Evolutionary conservation across 129 eudicot species (phyloP).

Genomic region (Pittosporum tobira): DNA sequence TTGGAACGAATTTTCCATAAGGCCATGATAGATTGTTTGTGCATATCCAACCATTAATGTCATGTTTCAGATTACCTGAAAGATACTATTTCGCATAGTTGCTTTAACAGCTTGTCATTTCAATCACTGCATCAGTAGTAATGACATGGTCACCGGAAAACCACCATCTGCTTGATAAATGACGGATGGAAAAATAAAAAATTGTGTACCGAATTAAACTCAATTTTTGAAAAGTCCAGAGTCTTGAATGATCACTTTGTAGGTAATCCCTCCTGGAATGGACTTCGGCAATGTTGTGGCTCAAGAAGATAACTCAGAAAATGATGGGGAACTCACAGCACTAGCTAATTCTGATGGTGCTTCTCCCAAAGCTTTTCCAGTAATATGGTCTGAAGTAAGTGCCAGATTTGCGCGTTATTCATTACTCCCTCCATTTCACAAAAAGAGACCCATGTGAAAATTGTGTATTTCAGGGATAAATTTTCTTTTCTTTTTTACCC

Average conservation of each 20-base stretch:
- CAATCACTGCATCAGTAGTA: background rate
- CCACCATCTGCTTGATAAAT: background rate
- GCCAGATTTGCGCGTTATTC: background rate
- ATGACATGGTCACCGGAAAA: background rate
- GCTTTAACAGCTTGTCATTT: background rate
- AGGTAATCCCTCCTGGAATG: slow-evolving; percentile 99
- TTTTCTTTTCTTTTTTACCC: no score
- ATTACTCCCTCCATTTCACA: no score
- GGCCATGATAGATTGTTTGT: no score
- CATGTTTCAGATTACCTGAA: no score
- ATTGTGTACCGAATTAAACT: background rate
- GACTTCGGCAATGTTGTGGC: slow-evolving; percentile 78
- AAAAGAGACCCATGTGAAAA: no score
- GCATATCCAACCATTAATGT: no score
- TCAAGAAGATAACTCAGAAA: slow-evolving; percentile 48
- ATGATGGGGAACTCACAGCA: slow-evolving; percentile 50
- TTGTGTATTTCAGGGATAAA: no score
- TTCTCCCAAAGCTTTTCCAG: slow-evolving; percentile 66
- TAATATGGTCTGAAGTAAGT: slow-evolving; percentile 82
- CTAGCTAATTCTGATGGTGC: slow-evolving; percentile 48
- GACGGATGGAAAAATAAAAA: no score
- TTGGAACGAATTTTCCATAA: no score
- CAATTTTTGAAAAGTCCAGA: background rate
- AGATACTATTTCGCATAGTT: no score
- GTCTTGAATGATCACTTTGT: slow-evolving; percentile 1